These are phyloP conservation scores for Hirsutella rhossiliensis DNA, from an alignment of 2,329 filamentous ascomycete species.

Conservation along the genomic window DNA sequence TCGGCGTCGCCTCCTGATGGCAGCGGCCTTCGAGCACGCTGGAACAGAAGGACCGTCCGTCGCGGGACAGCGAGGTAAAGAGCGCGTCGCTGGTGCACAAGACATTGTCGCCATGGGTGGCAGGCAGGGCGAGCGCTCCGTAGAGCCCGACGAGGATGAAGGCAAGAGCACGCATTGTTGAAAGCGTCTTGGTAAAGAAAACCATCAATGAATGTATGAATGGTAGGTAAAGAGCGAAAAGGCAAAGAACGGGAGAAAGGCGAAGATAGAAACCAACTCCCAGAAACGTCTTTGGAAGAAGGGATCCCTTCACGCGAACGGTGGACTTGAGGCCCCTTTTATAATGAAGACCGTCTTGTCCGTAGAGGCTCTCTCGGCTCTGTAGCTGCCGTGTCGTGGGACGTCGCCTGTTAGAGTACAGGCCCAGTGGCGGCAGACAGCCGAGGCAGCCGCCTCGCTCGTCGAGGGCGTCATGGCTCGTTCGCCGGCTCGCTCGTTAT, in stretches of 20 bases:
- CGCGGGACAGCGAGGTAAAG: slow-evolving; percentile 15
- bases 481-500: neutral
- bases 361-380: neutral
- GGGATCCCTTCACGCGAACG: too few species aligned
- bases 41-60: slow-evolving; percentile 17
- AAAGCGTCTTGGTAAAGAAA: too few species aligned
- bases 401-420: neutral
- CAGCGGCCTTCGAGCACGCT: slow-evolving; percentile 13
- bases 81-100: slow-evolving; percentile 16
- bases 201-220: neutral
- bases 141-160: neutral
- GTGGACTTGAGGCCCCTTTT: too few species aligned
- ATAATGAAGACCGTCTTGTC: neutral
- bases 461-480: neutral
- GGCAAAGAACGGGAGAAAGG: neutral
- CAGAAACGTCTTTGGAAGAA: too few species aligned
- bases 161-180: neutral
- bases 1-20: slow-evolving; percentile 11
- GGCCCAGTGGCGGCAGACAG: neutral
- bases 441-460: neutral
- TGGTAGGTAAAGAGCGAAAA: neutral
- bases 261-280: too few species aligned
- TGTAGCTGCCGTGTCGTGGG: neutral
- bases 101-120: neutral
- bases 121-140: slow-evolving; percentile 3